Evolutionary conservation across 805 yeast species (phyloP), one percentile per base, ranked within the genome.

Genomic region (Metschnikowia colocasiae): DNA sequence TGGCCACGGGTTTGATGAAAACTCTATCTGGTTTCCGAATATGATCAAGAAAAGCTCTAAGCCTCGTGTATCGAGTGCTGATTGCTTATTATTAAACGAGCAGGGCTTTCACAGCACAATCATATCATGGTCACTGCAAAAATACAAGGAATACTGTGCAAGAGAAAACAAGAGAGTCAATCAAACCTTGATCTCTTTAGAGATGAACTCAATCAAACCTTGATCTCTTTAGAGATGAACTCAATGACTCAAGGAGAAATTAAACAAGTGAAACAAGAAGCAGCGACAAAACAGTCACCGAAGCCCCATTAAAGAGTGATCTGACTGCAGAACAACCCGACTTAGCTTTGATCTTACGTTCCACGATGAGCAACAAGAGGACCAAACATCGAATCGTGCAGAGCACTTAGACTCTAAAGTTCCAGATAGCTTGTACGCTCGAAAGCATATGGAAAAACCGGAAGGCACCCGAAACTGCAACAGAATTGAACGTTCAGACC

Each of bases 221-320:
- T 43, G 74, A 71, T 46, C 53, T 72, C 48, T 60, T 72, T 44
- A 51, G 76, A 42, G 61, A 65, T 22, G 77, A 72, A 51, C 71
- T 72, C 50, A 71, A 72, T 50, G n/a, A n/a, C 72, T 72, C 50
- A 72, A 71, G 44, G 76, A 71, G 45, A 69, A 73, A 45, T 61
- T 72, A 50, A 62, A 63, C 32, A 60, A 56, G 72, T 67, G 23
- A 43, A 52, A 29, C 13, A 35, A 16, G 44, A 40, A 23, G 16
- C 18, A n/a, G n/a, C 23, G 27, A 25, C 8, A 8, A 30, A 23
- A 34, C 19, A n/a, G 18, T 19, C 8, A 16, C 40, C 22, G 30
- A 25, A 15, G 16, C 2, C 13, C 40, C 19, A 5, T n/a, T n/a
- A 7, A 25, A 41, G 20, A 30, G 31, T n/a, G 27, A 29, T 6